Conservation (phyloP, 352 stramenopile genomes). For the Pythium brachiatum region DNA sequence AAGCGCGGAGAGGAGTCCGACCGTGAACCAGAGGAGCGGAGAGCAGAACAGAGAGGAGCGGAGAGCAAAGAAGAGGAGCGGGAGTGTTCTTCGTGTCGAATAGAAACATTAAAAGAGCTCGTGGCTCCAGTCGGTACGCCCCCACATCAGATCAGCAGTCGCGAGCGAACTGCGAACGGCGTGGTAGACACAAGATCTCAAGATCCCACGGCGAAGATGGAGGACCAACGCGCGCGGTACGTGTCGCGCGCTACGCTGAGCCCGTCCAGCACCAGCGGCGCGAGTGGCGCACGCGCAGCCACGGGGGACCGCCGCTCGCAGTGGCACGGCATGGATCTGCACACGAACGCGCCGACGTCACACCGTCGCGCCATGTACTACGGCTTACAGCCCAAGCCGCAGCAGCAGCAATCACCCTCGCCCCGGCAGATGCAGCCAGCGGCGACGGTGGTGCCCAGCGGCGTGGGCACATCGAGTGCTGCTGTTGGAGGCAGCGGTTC, state of each 20-base stretch:
- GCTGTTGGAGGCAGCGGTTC: not conserved
- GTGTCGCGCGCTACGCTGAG: constrained; percentile 9
- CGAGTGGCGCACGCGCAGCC: not conserved
- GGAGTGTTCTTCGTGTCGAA: not conserved
- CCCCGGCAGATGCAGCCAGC: not conserved
- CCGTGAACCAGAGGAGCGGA: too few species aligned
- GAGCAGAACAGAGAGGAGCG: not conserved
- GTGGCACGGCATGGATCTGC: constrained; percentile 29
- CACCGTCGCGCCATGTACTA: constrained; percentile 24
- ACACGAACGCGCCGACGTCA: constrained; percentile 22
- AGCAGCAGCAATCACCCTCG: not conserved
- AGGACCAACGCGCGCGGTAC: constrained; percentile 14
- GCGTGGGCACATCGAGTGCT: not conserved
- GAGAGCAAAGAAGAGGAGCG: not conserved
- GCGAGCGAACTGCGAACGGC: not conserved
- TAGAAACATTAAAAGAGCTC: constrained; percentile 6
- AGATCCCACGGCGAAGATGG: constrained; percentile 3
- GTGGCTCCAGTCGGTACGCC: not conserved
- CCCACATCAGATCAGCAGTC: not conserved
- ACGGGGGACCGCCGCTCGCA: constrained; percentile 14
- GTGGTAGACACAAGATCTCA: not conserved
- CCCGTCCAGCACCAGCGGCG: not conserved
- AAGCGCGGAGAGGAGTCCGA: too few species aligned
- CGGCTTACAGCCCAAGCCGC: not conserved
- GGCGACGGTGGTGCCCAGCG: not conserved